Conservation (phyloP, 768 basidiomycete species). For the Pluteus cervinus region DNA sequence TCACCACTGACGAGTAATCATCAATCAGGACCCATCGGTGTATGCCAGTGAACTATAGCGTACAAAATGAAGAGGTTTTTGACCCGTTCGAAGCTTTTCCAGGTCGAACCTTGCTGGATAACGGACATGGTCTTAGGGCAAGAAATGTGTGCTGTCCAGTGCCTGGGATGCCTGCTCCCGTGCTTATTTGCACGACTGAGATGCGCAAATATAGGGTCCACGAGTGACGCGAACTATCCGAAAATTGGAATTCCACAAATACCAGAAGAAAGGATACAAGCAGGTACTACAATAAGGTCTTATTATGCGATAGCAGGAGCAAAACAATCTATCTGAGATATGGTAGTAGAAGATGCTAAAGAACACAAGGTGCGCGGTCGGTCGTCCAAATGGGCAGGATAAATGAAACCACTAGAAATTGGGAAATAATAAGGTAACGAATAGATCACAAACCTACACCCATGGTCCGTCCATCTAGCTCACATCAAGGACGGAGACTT, state of each 20-base stretch:
- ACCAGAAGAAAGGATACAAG: background rate
- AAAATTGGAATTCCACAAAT: too few species aligned
- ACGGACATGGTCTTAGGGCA: too few species aligned
- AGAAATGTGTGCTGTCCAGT: too few species aligned
- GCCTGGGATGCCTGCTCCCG: too few species aligned
- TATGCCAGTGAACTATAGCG: slow-evolving; percentile 11
- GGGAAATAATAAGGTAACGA: background rate
- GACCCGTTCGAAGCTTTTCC: slow-evolving; percentile 38
- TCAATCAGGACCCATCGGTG: slow-evolving; percentile 1
- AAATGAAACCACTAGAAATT: too few species aligned
- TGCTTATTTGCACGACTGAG: too few species aligned
- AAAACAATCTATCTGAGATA: slow-evolving; percentile 20
- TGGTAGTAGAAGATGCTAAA: too few species aligned
- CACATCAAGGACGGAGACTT: slow-evolving; percentile 75
- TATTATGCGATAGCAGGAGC: slow-evolving; percentile 46
- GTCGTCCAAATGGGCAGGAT: too few species aligned
- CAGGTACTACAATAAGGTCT: slow-evolving; percentile 11
- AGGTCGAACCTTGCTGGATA: slow-evolving; percentile 20
- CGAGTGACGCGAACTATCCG: too few species aligned
- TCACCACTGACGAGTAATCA: slow-evolving; percentile 42
- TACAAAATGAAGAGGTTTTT: slow-evolving; percentile 50
- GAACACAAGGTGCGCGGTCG: too few species aligned
- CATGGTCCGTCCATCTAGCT: slow-evolving; percentile 21
- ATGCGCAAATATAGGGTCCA: too few species aligned
- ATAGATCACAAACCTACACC: background rate